Evolutionary conservation across 148 eudicot genomes (phyloP).

Genomic region (Vaccinium darrowii): DNA sequence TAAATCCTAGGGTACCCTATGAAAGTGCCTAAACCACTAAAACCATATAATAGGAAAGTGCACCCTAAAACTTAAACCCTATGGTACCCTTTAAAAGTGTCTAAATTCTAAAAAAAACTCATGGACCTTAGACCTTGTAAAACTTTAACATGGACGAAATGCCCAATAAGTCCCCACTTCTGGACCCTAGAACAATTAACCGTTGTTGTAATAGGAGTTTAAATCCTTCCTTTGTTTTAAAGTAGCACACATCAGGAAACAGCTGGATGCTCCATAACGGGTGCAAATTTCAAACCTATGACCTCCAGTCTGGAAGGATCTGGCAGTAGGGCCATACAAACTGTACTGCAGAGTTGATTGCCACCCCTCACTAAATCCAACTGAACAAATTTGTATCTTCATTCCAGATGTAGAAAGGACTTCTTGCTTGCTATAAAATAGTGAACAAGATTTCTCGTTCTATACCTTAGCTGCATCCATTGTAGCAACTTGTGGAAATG

Average conservation of each 20-base stretch:
- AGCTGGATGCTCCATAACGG: neutral
- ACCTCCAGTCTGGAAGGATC: slow-evolving; percentile 1
- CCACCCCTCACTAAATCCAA: neutral
- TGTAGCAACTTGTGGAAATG: slow-evolving; percentile 34
- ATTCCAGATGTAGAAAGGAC: neutral
- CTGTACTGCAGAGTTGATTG: neutral
- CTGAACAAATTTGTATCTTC: neutral
- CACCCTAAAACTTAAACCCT: no score
- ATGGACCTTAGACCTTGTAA: no score
- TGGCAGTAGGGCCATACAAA: neutral
- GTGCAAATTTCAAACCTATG: neutral
- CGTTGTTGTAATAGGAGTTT: no score
- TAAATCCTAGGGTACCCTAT: no score
- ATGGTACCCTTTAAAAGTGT: no score
- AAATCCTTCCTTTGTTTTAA: neutral
- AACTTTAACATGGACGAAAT: no score
- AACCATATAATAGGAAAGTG: no score
- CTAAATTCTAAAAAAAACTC: no score
- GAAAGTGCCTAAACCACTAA: no score
- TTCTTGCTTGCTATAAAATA: neutral
- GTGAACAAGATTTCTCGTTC: neutral
- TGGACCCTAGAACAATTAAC: no score
- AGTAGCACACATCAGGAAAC: neutral
- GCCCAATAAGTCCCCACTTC: no score
- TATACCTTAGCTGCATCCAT: slow-evolving; percentile 42